phyloP scores from a whole-genome alignment of 371 early-diverging fungal species.

The Funneliformis caledonium region DNA sequence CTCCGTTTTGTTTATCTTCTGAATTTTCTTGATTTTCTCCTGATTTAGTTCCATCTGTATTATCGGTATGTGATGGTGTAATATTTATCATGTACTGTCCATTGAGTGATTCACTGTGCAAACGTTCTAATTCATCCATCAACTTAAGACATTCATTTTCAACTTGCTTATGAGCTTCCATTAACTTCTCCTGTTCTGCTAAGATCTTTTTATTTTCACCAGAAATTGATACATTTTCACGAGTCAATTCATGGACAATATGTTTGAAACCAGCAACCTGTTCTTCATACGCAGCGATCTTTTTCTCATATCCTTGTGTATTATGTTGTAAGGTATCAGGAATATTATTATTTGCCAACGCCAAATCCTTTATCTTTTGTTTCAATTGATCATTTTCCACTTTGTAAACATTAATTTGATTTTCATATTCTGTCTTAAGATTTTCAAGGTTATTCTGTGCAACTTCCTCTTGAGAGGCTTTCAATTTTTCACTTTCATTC shows the following conservation, averaged over 20 bases:
- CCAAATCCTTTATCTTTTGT: conserved; percentile 39
- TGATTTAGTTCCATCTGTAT: conserved; percentile 11
- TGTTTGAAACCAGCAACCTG: conserved; percentile 44
- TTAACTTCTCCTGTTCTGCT: conserved; percentile 57
- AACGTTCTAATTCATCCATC: conserved; percentile 76
- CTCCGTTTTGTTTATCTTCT: not conserved
- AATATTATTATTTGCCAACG: not conserved
- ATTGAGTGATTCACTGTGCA: conserved; percentile 63
- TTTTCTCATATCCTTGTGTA: conserved; percentile 39
- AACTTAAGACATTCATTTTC: conserved; percentile 74
- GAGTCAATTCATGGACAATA: conserved; percentile 47
- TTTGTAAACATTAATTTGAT: conserved; percentile 29
- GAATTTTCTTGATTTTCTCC: conserved; percentile 49
- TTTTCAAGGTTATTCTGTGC: not conserved
- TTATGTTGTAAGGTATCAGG: not conserved
- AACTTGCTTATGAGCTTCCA: conserved; percentile 67
- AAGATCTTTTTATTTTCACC: conserved; percentile 60
- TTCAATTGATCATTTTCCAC: conserved; percentile 40
- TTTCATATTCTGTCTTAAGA: conserved; percentile 15
- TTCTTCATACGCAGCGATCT: conserved; percentile 39
- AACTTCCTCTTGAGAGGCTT: not conserved
- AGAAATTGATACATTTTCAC: conserved; percentile 47
- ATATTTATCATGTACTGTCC: conserved; percentile 46
- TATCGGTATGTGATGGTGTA: conserved; percentile 37
- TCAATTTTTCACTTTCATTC: conserved; percentile 26